Conservation (phyloP, 1,284 basidiomycete genomes). For the Cutaneotrichosporon curvatum region DNA sequence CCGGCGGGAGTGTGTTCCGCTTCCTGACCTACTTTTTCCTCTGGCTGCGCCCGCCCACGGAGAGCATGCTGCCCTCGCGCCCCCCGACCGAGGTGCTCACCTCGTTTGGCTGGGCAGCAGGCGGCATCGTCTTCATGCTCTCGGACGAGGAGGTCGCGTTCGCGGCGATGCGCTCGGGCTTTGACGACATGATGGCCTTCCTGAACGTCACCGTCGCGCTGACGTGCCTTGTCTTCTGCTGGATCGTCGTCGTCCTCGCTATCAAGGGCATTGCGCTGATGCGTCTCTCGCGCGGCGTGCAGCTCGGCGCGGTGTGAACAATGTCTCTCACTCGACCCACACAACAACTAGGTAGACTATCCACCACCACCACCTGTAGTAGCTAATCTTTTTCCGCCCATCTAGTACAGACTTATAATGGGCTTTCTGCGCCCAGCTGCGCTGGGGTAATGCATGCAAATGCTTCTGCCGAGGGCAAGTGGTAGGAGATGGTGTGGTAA, state of each 20-base stretch:
- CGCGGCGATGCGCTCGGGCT: slow-evolving; percentile 82
- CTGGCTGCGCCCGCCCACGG: slow-evolving; percentile 60
- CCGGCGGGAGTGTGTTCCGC: slow-evolving; percentile 56
- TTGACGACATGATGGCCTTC: slow-evolving; percentile 61
- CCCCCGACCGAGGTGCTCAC: slow-evolving; percentile 89
- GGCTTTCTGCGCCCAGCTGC: not conserved
- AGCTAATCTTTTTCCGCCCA: not conserved
- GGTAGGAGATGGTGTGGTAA: too few relatives aligned
- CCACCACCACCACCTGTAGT: not conserved
- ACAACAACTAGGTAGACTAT: not conserved
- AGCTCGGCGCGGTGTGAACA: slow-evolving; percentile 4
- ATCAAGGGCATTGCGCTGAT: slow-evolving; percentile 63
- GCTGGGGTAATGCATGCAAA: too few relatives aligned
- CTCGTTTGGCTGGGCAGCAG: slow-evolving; percentile 73
- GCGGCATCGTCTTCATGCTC: slow-evolving; percentile 86
- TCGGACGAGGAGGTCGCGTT: slow-evolving; percentile 85
- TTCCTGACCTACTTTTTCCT: slow-evolving; percentile 83
- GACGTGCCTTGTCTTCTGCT: slow-evolving; percentile 74
- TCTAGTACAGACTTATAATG: not conserved
- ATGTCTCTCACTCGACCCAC: not conserved
- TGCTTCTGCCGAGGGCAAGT: too few relatives aligned
- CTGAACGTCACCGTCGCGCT: slow-evolving; percentile 55
- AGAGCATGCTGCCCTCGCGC: slow-evolving; percentile 73
- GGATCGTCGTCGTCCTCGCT: slow-evolving; percentile 63
- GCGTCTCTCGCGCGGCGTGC: slow-evolving; percentile 13